Evolutionary conservation across 306 rosid genomes (phyloP), one percentile per base, ranked within the genome.

Genomic region (Vachellia pachyceras): DNA sequence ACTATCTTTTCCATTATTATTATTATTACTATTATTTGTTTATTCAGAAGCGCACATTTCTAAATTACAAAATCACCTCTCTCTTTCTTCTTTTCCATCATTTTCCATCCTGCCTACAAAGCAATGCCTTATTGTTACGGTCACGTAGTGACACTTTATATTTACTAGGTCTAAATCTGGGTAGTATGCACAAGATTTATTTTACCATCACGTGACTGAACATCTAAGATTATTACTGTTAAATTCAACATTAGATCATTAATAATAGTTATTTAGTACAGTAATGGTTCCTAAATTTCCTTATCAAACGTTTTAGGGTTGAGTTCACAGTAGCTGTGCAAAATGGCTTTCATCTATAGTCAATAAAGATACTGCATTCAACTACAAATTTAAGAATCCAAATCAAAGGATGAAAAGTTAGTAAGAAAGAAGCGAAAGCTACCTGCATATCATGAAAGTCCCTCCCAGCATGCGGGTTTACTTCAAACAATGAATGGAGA

Each of bases 391-490:
- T 58, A 41, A 33, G n/a, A 73, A 77, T 57, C 42, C 61, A 66
- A 80, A 47, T 66, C 25, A 74, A 75, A 75, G 44, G 29, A 70
- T 69, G 20, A 10, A 77, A 46, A 44, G 13, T 49, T 23, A 45
- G 23, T 45, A 75, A 35, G 36, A 64, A 77, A 80, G 73, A 64
- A 86, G 57, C 33, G 15, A 55, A 57, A 71, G 23, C 52, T 86
- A 93, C 97, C 97, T 91, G 97, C 90, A 93, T 82, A 75, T 93
- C 93, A 81, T 93, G 97, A 84, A 83, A 93, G 67, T 91, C 97
- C 87, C 75, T 93, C 79, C 97, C 97, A 57, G 89, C 90, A 80
- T 91, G 92, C 66, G 97, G 92, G 49, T 88, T 85, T 67, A 85
- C 94, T 90, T 87, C 97, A 87, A 91, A 93, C 80, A 93, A 83